Percentiles rank a stretch among this genome's conserved stretches.
Conservation (phyloP, 306 rosid species). For the Lupinus albus region DNA sequence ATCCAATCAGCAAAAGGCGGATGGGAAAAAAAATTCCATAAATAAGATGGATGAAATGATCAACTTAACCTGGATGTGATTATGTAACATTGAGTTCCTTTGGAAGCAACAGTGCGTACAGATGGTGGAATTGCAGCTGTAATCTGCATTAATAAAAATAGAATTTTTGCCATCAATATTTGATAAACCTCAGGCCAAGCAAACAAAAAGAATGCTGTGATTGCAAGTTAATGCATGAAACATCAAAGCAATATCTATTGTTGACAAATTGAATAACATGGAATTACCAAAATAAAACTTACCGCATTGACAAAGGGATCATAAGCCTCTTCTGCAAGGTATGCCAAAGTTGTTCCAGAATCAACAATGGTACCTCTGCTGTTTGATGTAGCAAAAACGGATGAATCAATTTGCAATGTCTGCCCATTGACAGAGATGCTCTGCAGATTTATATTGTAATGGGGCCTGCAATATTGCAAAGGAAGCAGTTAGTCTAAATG, state of each 20-base stretch:
- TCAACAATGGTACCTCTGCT: conserved; percentile 86
- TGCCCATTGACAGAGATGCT: conserved; percentile 92
- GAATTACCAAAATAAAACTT: conserved; percentile 48
- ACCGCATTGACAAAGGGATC: conserved; percentile 83
- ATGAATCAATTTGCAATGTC: conserved; percentile 56
- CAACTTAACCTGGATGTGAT: conserved; percentile 75
- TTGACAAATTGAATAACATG: conserved; percentile 27
- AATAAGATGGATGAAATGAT: conserved; percentile 23
- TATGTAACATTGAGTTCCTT: conserved; percentile 77
- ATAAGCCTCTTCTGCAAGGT: conserved; percentile 90
- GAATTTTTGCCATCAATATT: conserved; percentile 30
- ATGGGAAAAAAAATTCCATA: neutral
- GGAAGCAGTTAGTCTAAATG: conserved; percentile 35
- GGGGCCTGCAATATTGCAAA: conserved; percentile 75
- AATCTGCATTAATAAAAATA: conserved; percentile 53
- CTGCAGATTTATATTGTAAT: conserved; percentile 82
- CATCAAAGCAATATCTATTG: conserved; percentile 28
- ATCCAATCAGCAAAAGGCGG: conserved; percentile 15
- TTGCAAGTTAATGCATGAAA: conserved; percentile 26
- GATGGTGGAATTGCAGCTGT: conserved; percentile 65
- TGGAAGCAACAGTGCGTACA: conserved; percentile 56
- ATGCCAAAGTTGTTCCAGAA: conserved; percentile 97
- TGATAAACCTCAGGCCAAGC: conserved; percentile 20
- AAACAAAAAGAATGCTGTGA: conserved; percentile 31
- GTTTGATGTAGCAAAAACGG: conserved; percentile 81